Evolutionary conservation across 495 filamentous ascomycete genomes (phyloP), one percentile per base, ranked within the genome.

Genomic region (Aspergillus sclerotiicarbonarius): DNA sequence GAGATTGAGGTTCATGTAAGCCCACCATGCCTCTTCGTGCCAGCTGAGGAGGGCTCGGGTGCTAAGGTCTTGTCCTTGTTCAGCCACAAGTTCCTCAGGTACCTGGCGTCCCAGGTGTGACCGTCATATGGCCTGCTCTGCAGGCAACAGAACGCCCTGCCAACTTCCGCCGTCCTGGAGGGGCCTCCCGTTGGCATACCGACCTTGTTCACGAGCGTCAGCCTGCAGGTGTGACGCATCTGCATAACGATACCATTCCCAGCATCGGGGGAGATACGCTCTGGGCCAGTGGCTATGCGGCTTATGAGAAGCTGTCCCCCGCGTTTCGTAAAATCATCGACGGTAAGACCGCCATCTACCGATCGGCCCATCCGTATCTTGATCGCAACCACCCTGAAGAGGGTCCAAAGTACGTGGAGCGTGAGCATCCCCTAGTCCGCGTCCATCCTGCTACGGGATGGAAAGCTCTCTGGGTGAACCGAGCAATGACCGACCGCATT

Each of bases 261-360:
- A 77, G 76, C 0, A 60, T 84, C 2, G 87, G 87, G 4, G 87
- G 87, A 8, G 87, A 90, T 62, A 89, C 87, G 3, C 79, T 90
- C 3, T 90, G 87, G 86, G 83, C 87, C 0, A 84, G 78, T 58
- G 87, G 85, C 3, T 89, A 89, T 60, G 71, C 80, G 10, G 86
- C 86, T 4, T 90, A 90, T 67, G 84, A 87, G 70, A 89, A 89
- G 67, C 77, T 90, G 2, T 87, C 84, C 6, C 87, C 86, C 0
- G 76, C 72, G 6, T 89, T 89, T 74, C 86, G 86, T 53, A 83
- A 84, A 61, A 78, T 90, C 47, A 85, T 90, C 57, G 86, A 90
- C 66, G 87, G 87, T 12, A 81, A 77, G 61, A 74, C 81, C 6
- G 87, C 86, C 33, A 82, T 89, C 15, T 89, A 88, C 63, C 74